These are phyloP conservation scores for Brassica incana DNA, from an alignment of 345 rosid species.

Conservation along the genomic window DNA sequence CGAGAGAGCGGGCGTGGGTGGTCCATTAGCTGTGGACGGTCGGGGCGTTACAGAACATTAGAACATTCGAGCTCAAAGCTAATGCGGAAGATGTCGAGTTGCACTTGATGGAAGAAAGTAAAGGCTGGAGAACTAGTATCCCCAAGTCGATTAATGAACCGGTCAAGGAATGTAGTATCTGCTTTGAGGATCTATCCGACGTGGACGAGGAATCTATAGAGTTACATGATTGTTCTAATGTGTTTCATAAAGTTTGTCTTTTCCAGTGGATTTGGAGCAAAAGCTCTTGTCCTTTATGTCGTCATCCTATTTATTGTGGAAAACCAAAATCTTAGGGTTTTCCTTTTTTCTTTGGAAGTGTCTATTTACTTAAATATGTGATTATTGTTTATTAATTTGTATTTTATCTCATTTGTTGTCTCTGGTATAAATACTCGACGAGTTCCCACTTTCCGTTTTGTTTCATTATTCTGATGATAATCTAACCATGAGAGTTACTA, in stretches of 20 bases:
- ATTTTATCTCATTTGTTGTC: background rate
- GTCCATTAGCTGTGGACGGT: no score
- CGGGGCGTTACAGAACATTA: background rate
- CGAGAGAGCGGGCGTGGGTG: no score
- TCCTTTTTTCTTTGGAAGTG: background rate
- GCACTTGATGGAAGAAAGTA: background rate
- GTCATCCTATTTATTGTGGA: background rate
- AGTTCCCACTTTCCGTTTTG: background rate
- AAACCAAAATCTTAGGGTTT: background rate
- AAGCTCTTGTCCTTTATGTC: background rate
- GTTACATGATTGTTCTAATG: background rate
- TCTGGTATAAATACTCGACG: background rate
- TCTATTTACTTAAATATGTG: background rate
- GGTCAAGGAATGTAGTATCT: background rate
- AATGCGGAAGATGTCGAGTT: background rate
- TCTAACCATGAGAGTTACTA: background rate
- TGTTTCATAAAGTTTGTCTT: background rate
- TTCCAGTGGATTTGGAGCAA: background rate
- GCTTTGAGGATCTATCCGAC: background rate
- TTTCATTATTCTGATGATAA: background rate
- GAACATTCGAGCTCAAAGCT: background rate
- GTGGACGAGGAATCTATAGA: background rate
- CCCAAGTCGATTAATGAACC: background rate
- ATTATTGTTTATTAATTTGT: background rate
- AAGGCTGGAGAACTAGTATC: background rate